Evolutionary conservation across 2,329 filamentous ascomycete species (phyloP).

Genomic region (Coniochaeta sp.): DNA sequence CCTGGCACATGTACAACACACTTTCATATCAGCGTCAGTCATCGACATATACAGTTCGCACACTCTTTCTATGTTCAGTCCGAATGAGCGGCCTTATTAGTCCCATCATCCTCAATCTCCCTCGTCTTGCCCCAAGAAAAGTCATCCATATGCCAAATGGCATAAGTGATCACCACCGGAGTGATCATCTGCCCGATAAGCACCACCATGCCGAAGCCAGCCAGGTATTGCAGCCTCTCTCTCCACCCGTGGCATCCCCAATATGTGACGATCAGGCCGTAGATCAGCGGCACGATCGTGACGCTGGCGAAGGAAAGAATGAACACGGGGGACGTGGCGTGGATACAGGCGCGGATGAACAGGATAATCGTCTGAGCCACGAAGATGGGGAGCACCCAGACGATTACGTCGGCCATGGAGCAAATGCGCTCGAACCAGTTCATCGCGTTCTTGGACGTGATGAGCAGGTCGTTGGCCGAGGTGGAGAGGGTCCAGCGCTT

Average conservation of each 20-base stretch:
- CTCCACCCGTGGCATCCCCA: background rate
- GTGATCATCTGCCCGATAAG: background rate
- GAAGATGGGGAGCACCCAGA: conserved; percentile 38
- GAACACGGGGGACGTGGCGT: background rate
- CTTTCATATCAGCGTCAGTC: too few species aligned
- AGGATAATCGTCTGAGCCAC: conserved; percentile 28
- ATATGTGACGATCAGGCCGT: background rate
- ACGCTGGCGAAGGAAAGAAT: background rate
- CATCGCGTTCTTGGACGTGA: conserved; percentile 36
- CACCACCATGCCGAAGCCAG: background rate
- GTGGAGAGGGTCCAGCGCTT: conserved; percentile 42
- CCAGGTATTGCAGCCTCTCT: background rate
- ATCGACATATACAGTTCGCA: too few species aligned
- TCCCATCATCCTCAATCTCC: background rate
- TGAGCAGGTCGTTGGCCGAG: conserved; percentile 41
- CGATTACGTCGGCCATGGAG: conserved; percentile 36
- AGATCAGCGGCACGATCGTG: background rate
- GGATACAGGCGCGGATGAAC: conserved; percentile 14
- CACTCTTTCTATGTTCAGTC: background rate
- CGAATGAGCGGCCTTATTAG: background rate
- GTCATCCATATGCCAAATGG: conserved; percentile 1
- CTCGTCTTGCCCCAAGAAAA: conserved; percentile 4
- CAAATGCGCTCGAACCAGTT: conserved; percentile 35
- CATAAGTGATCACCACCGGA: background rate
- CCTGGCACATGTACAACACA: too few species aligned